Evolutionary conservation across 2,329 filamentous ascomycete genomes (phyloP), one percentile per base, ranked within the genome.

Genomic region (Akanthomyces uredinophilus): DNA sequence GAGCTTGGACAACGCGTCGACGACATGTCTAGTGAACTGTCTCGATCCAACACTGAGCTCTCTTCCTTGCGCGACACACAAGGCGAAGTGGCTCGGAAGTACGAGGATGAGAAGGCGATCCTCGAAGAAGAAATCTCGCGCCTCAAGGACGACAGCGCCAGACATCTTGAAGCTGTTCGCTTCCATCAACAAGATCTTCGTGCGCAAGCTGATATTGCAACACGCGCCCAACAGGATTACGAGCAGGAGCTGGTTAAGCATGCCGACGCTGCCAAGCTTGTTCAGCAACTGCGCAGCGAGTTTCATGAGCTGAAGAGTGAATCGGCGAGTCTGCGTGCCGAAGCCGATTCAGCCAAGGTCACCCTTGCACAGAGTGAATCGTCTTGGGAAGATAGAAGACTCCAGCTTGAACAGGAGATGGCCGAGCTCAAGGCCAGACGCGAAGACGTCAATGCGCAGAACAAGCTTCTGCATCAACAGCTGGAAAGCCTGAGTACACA

Each of bases 161-260:
- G 90, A 59, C 88, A 94, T 72, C 82, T 87, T 64, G 89, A 92
- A 64, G 88, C 92, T 55, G 87, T 91, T 37, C 87, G 91, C 66
- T 92, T 90, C 71, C 90, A 96, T 71, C 91, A 96, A 71, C 90
- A 96, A 69, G 93, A 98, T 69, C 85, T 98, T 47, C 93, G 95
- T 65, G 88, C 91, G 0, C 95, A 99, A 74, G 93, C 94, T 32
- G 90, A 96, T 50, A 98, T 99, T 70, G 92, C 95, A 2, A 88
- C 92, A 59, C 90, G 92, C 73, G 92, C 95, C 4, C 95, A 99
- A 72, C 89, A 96, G 71, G 93, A 95, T 68, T 99, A 99, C 71
- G 96, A 99, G 74, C 88, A 88, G 65, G 95, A 99, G 73, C 83
- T 99, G 13, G 85, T 96, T 69, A 97, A 95, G 78, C 95, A 99